Base-by-base conservation (phyloP, 202 grass and related monocot genomes). In the Panicum virgatum region DNA sequence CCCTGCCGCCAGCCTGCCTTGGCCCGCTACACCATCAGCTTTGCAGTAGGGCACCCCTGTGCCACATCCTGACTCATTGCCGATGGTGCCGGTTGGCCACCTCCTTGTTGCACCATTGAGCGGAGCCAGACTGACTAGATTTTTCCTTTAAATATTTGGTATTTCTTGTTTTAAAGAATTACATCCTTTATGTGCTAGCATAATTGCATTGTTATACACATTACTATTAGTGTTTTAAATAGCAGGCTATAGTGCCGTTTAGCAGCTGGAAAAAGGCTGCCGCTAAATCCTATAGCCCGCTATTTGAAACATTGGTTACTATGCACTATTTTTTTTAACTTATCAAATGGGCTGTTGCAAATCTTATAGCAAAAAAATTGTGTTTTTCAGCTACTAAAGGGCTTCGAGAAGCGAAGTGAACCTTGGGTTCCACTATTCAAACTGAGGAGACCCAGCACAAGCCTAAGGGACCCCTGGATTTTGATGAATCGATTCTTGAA, bases 401-500 rank as follows among this genome's bases (percentile, higher is more conserved):
- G 2, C 3, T 69, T 69, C 40, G 0, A 19, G 15, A 50, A 72
- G 46, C 26, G 0, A 72, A 72, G 73, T 88, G 22, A 70, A 39
- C 93, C 93, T 5, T 96, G 93, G 90, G 59, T 70, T 64, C 48
- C 27, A 68, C 29, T 34, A 76, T 67, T 66, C 30, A 43, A 56
- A 65, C 60, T 36, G 39, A 71, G 38, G 69, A 44, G 62, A 25
- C 42, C 39, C 26, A 66, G 62, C 69, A 85, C 45, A 45, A 27
- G 40, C 40, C 40, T 27, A 43, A 32, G 1, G 6, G 19, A 9
- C 72, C 76, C 44, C 36, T n/a, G 37, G 37, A 89, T 77, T 78
- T 79, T 84, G 62, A 63, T 52, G 52, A 76, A 44, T 52, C 12
- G 13, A 5, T 39, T 25, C 87, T 92, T 0, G 90, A 96, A 85